Evolutionary conservation across 495 filamentous ascomycete genomes (phyloP), one percentile per base, ranked within the genome.

Genomic region (Penicillium verhagenii): DNA sequence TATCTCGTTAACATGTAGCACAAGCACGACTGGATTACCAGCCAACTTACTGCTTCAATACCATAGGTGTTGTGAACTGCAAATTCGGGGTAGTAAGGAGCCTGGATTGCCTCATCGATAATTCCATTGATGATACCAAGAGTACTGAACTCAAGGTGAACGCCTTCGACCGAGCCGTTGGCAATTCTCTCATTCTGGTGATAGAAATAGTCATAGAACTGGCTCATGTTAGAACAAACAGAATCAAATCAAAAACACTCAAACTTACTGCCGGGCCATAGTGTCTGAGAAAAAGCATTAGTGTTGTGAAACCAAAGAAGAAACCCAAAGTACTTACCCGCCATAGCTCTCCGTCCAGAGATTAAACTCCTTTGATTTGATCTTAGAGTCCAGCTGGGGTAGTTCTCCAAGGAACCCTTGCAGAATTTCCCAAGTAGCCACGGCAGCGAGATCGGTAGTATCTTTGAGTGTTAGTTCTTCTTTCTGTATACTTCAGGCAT

Each of bases 31-130:
- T n/a, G n/a, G n/a, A n/a, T n/a, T n/a, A n/a, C n/a, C n/a, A n/a
- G n/a, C n/a, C n/a, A 23, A 38, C 47, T 24, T 38, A 82, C 63
- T 1, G 84, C 74, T 52, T 83, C 62, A 25, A 92, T 81, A 6
- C 83, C 84, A 61, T 91, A 95, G 6, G 88, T 87, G 62, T 94
- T 96, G 69, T 86, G 84, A 45, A 82, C 76, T 8, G 86, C 86
- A 64, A 90, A 85, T 13, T 78, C 66, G 2, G 86, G 81, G 61
- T 91, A 93, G 42, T 72, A 80, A 1, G 83, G 80, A 9, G 73
- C 78, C 71, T 93, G 88, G 11, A 85, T 78, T 10, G 83, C 63
- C 47, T 84, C 78, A 66, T 95, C 90, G 47, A 93, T 77, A 57
- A 90, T 91, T 38, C 88, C 89, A 64, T 93, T 92, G 42, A 90